Percentiles rank a stretch among this genome's conserved stretches.
Evolutionary conservation across 1,284 basidiomycete species (phyloP).

Genomic region (Malassezia caprae): DNA sequence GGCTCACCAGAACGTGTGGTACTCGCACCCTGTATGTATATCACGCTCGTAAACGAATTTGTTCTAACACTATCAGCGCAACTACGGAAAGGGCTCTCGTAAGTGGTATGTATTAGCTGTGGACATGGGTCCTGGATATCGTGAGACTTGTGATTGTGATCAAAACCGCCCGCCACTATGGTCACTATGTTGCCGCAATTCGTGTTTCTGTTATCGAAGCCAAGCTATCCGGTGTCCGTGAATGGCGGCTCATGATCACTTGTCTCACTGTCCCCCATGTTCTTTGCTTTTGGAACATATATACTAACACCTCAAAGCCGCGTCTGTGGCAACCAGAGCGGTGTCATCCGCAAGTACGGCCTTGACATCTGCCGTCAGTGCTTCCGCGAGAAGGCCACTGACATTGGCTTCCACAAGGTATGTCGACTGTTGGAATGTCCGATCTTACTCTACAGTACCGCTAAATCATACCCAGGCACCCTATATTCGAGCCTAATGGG

Average conservation of each 20-base stretch:
- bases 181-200: background rate
- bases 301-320: constrained; percentile 29
- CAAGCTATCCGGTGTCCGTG: background rate
- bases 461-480: constrained; percentile 11
- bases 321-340: constrained; percentile 46
- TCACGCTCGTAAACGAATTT: background rate
- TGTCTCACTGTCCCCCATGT: background rate
- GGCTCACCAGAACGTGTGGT: constrained; percentile 45
- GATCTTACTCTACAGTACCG: constrained; percentile 7
- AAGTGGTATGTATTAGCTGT: constrained; percentile 31
- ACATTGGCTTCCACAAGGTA: constrained; percentile 46
- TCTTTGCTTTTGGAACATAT: background rate
- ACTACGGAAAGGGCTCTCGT: constrained; percentile 45
- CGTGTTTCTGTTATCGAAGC: background rate
- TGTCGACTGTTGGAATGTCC: background rate
- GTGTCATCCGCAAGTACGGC: constrained; percentile 48
- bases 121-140: background rate
- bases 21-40: constrained; percentile 35
- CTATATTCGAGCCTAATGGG: background rate
- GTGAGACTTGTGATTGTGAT: background rate
- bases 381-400: constrained; percentile 47
- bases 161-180: background rate
- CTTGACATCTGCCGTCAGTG: constrained; percentile 48
- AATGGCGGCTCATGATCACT: background rate
- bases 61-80: constrained; percentile 19